Conservation (phyloP, 345 rosid genomes). For the Xanthoceras sorbifolium region DNA sequence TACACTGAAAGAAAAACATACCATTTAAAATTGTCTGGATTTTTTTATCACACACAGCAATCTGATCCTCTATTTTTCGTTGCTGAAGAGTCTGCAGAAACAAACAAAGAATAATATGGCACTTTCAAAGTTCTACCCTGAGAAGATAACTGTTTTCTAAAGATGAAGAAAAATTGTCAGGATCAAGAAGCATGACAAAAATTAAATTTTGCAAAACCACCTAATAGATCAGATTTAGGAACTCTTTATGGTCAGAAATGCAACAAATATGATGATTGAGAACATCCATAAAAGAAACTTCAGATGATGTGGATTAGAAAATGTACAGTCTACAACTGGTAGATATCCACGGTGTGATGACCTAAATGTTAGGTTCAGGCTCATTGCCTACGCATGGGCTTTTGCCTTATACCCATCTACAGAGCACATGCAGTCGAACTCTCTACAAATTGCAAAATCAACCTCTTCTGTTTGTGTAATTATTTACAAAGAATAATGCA, state of each 20-base stretch:
- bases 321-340: constrained; percentile 2
- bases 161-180: neutral
- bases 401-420: constrained; percentile 1
- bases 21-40: constrained; percentile 53
- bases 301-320: neutral
- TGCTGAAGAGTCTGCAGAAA: constrained; percentile 61
- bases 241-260: neutral
- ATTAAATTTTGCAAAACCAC: neutral
- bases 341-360: neutral
- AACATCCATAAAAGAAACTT: neutral
- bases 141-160: neutral
- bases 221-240: neutral
- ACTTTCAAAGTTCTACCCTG: neutral
- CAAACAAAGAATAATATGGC: constrained; percentile 4
- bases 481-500: constrained; percentile 1
- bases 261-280: neutral
- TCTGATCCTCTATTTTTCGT: constrained; percentile 63
- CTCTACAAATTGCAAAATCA: neutral
- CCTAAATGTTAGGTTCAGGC: neutral
- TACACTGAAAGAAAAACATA: constrained; percentile 17
- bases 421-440: neutral
- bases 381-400: neutral
- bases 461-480: neutral
- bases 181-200: neutral
- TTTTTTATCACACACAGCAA: constrained; percentile 58